phyloP scores from a whole-genome alignment of 257 asterid species.

The Parsonsia alboflavescens region DNA sequence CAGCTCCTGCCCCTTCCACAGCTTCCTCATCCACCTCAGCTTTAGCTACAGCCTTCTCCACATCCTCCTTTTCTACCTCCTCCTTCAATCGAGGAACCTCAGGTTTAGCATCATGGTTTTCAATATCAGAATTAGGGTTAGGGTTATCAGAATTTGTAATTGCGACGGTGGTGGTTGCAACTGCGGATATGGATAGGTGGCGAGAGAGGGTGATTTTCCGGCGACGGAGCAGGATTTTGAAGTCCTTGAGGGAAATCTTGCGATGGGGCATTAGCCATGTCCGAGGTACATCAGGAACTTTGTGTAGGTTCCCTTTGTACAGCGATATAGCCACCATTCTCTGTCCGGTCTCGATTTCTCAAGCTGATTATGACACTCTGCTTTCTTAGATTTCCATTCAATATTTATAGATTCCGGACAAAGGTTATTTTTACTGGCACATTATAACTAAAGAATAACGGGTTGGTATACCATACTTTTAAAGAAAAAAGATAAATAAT shows the following conservation, averaged over 20 bases:
- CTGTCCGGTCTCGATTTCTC: background rate
- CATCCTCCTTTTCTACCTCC: slow-evolving; percentile 24
- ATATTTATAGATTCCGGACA: slow-evolving; percentile 4
- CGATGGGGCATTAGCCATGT: slow-evolving; percentile 69
- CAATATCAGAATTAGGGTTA: slow-evolving; percentile 30
- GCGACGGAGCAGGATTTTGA: slow-evolving; percentile 62
- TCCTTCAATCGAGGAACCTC: slow-evolving; percentile 25
- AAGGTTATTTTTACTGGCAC: background rate
- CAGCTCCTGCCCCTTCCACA: slow-evolving; percentile 16
- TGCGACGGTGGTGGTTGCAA: slow-evolving; percentile 6
- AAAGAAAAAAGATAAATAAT: no score
- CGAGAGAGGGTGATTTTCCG: slow-evolving; percentile 66
- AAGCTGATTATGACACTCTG: background rate
- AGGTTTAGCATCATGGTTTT: slow-evolving; percentile 6
- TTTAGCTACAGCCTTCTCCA: background rate
- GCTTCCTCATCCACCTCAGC: slow-evolving; percentile 21
- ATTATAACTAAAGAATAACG: no score
- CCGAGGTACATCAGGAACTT: slow-evolving; percentile 54
- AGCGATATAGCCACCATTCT: slow-evolving; percentile 77
- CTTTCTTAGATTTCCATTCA: background rate
- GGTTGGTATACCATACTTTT: no score
- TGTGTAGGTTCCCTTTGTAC: slow-evolving; percentile 89
- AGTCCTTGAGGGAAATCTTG: slow-evolving; percentile 51
- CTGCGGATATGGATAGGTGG: slow-evolving; percentile 20
- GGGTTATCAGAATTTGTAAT: slow-evolving; percentile 18